Base-by-base conservation (phyloP, 2,329 filamentous ascomycete genomes). In the Incumbomyces lentus region DNA sequence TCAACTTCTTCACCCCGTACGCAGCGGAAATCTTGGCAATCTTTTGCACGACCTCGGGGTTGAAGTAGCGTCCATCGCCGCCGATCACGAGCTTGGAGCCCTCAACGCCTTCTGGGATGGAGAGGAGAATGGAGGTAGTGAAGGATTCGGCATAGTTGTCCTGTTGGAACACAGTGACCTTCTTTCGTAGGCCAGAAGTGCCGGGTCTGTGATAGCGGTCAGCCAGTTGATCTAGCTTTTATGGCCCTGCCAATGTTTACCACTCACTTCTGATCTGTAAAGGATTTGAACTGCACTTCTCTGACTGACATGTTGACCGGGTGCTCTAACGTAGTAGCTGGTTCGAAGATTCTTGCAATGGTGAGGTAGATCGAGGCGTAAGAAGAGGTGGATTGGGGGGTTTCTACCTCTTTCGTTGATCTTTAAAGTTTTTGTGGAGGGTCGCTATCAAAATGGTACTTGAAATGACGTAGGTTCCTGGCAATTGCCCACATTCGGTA, bases 1-100 rank as follows among this genome's bases (percentile, higher is more conserved):
- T 69, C 47, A 98, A 81, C 81, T 96, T 98, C 85, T 95, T 96
- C 64, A 96, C 92, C 53, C 92, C 92, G 64, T 98, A 96, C 45
- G 89, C 92, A 58, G 87, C 85, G 66, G 88, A 83, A 61, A 98
- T 96, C 76, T 95, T 95, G 59, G 90, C 90, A 65, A 96, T 96
- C 69, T 94, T 70, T 71, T 96, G 90, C 58, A 94, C 84, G 52
- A 94, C 90, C 67, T 96, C 90, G 38, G 89, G 85, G 72, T 98
- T 98, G 79, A 84, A 96, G 78, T 81, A 98, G 55, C 92, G 85
- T 52, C 92, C 92, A 74, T 98, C 92, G 61, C 92, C 92, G 62
- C 89, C 92, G 65, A 98, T 95, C 66, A 98, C 90, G 55, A 98
- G 82, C 71, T 86, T 90, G 38, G 87, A 78, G 58, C 81, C 89